Percentiles rank a stretch among this genome's conserved stretches.
phyloP scores from a whole-genome alignment of 2,329 filamentous ascomycete genomes.

The Colletotrichum salicis region DNA sequence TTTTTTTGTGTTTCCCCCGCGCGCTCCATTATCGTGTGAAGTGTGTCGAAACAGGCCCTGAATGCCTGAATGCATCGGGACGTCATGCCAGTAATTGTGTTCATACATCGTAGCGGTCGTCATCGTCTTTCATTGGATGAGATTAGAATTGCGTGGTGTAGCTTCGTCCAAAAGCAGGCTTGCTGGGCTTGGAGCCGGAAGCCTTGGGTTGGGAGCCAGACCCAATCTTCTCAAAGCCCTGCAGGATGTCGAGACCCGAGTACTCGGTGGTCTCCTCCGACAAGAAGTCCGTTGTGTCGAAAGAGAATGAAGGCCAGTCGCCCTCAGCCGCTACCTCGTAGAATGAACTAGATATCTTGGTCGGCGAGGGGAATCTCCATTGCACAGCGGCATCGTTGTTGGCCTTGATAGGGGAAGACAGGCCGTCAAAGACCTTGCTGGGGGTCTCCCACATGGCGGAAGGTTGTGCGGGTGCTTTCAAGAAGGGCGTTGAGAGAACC shows the following conservation, averaged over 20 bases:
- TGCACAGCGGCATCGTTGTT: slow-evolving; percentile 34
- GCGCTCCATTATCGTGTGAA: slow-evolving; percentile 35
- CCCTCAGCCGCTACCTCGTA: slow-evolving; percentile 50
- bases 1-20: slow-evolving; percentile 19
- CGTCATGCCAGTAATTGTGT: slow-evolving; percentile 34
- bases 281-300: slow-evolving; percentile 63
- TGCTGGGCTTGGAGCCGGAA: slow-evolving; percentile 44
- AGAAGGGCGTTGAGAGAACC: slow-evolving; percentile 59
- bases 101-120: slow-evolving; percentile 39
- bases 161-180: slow-evolving; percentile 50
- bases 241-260: slow-evolving; percentile 75
- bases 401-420: slow-evolving; percentile 67
- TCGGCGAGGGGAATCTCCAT: slow-evolving; percentile 56
- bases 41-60: slow-evolving; percentile 25
- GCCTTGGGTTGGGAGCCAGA: slow-evolving; percentile 50
- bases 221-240: slow-evolving; percentile 81
- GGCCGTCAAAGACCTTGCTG: slow-evolving; percentile 65
- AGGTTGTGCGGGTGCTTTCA: slow-evolving; percentile 58
- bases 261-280: slow-evolving; percentile 69
- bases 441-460: slow-evolving; percentile 62
- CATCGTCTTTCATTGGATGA: slow-evolving; percentile 16
- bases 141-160: slow-evolving; percentile 50
- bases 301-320: slow-evolving; percentile 50
- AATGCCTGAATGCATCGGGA: slow-evolving; percentile 29
- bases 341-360: slow-evolving; percentile 54